Evolutionary conservation across 176 grass and related monocot species (phyloP), one percentile per base, ranked within the genome.

Genomic region (Phyllostachys edulis): DNA sequence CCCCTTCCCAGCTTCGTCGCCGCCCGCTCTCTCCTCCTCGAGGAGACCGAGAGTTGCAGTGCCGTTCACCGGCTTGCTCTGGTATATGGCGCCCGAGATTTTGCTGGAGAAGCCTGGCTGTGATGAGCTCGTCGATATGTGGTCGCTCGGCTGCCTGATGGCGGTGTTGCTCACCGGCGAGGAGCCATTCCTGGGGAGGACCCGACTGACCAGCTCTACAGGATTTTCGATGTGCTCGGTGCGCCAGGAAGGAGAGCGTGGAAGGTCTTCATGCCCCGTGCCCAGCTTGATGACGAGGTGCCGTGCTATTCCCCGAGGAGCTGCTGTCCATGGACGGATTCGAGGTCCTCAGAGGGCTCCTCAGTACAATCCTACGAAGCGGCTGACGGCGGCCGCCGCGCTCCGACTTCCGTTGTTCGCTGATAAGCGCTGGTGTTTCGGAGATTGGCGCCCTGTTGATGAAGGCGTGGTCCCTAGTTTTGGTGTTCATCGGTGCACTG

Each of bases 141-240:
- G 50, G 72, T 44, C 42, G 42, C 42, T 57, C 32, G 73, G 50
- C 51, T 75, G 73, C 51, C 50, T 75, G 9, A 57, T 75, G 73
- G 73, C 73, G 5, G 51, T 56, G 51, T 20, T 75, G 18, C 51
- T 75, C 73, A 75, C 50, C 5, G 51, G 73, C 18, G 9, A 75
- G 73, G 32, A 3, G 73, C 51, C 39, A 2, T 76, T 76, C 51
- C 18, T 14, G 50, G 7, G 34, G 45, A 15, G 20, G 49, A 39
- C 51, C n/a, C 1, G 29, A 13, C 73, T 3, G 20, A 7, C 32
- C 51, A 39, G 73, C 51, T 75, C 51, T 75, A 57, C 34, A 57
- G n/a, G 73, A 75, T 44, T 32, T 38, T 75, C 34, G 18, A 57
- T 57, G 32, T 75, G 32, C 51, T 75, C 10, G 51, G 51, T 51